phyloP scores from a whole-genome alignment of 768 basidiomycete genomes.

The Boletus sp. region DNA sequence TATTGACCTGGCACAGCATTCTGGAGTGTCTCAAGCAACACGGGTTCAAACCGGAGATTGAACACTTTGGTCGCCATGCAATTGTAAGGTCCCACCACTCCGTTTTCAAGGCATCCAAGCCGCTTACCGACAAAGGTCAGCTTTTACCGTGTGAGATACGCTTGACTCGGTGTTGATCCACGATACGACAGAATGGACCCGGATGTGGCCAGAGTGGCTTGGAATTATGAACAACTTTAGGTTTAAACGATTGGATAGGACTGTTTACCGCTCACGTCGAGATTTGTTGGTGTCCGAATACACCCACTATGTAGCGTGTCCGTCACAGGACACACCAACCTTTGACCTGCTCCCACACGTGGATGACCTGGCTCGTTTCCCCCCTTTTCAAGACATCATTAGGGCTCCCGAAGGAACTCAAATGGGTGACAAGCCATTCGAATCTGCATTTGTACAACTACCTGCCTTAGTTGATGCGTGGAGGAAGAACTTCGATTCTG shows the following conservation, averaged over 20 bases:
- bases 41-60: not conserved
- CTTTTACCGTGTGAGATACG: not conserved
- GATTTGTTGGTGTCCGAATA: not conserved
- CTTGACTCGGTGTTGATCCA: not conserved
- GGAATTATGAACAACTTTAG: not conserved
- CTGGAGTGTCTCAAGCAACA: not conserved
- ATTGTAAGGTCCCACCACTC: not conserved
- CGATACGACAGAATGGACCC: not conserved
- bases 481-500: not conserved
- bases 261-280: not conserved
- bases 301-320: not conserved
- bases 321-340: not conserved
- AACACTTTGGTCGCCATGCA: not conserved
- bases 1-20: not conserved
- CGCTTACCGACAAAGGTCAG: not conserved
- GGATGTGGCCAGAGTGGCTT: not conserved
- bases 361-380: too few species aligned
- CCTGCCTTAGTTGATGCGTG: not conserved
- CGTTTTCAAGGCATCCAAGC: not conserved
- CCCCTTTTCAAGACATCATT: too few species aligned
- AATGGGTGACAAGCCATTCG: not conserved
- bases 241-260: not conserved
- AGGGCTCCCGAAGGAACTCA: too few species aligned
- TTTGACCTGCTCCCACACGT: not conserved
- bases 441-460: constrained; percentile 3